Base-by-base conservation (phyloP, 306 rosid species). In the Boehmeria nivea region DNA sequence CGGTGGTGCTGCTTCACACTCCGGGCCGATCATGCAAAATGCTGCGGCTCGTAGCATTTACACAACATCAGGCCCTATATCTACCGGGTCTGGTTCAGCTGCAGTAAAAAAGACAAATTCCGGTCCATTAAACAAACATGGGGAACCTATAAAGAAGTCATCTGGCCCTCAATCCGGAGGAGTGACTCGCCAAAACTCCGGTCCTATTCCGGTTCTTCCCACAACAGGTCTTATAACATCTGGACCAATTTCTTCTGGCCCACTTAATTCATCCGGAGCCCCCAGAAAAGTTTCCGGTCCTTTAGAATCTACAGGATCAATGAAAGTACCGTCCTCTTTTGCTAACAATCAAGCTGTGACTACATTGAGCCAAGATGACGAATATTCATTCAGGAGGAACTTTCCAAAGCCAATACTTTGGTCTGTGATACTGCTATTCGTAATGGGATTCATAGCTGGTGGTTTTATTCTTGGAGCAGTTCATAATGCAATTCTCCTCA, bases 391-490 rank as follows among this genome's bases (percentile, higher is more conserved):
- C 78, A 76, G 66, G 73, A 84, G 62, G 76, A 91, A 91, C 78
- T 84, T 91, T 76, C 96, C 99, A 0, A 91, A 82, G 85, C 78
- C 94, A 20, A 83, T 91, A 43, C 63, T 91, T 61, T 91, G 99
- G 99, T 91, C 89, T 54, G 94, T 91, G 68, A 72, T 87, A 76
- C 84, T 91, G 78, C 81, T 91, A 27, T 91, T 91, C 79, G 73
- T 91, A 42, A 91, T 91, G 99, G 99, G 99, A 40, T 82, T 87
- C 79, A 87, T 91, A 57, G 99, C 96, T 61, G 99, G 99, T 24
- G 93, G 99, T 68, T 91, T 91, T 76, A 91, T 91, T 68, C 89
- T 91, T 19, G 99, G 99, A 71, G 99, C 99, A 8, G 99, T 91
- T 60, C 96, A 27, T 79, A 91, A 87, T 75, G 75, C 93, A 53